phyloP scores from a whole-genome alignment of 176 grass and related monocot species.

The Aegilops bicornis region DNA sequence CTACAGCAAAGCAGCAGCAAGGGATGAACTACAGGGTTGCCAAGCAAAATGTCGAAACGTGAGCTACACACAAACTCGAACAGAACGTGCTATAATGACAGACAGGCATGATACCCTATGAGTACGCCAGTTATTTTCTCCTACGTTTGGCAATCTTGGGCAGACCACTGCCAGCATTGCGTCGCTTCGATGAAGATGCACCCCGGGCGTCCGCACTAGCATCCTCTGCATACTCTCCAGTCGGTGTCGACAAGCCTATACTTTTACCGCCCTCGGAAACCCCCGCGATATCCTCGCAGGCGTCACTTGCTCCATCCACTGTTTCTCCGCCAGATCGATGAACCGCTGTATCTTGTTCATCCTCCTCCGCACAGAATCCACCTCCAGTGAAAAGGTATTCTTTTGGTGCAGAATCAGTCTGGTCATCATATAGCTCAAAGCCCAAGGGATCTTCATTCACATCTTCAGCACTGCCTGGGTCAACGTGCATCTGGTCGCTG shows the following conservation, averaged over 20 bases:
- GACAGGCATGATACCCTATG: not conserved
- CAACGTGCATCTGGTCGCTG: conserved; percentile 3
- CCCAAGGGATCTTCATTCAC: conserved; percentile 13
- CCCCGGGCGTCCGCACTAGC: conserved; percentile 6
- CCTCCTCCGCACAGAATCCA: conserved; percentile 59
- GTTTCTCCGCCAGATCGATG: conserved; percentile 8
- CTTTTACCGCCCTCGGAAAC: conserved; percentile 16
- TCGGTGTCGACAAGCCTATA: not conserved
- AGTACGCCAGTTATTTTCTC: conserved; percentile 20
- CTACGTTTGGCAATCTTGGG: conserved; percentile 47
- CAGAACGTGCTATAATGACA: not conserved
- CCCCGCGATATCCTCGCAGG: not conserved
- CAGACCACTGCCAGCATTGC: conserved; percentile 33
- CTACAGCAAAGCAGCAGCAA: not conserved
- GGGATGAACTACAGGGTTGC: not conserved
- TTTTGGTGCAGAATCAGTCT: conserved; percentile 19
- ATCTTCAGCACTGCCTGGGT: conserved; percentile 10
- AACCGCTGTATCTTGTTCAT: conserved; percentile 33
- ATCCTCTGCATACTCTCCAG: conserved; percentile 12
- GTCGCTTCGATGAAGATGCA: conserved; percentile 1
- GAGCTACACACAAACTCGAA: not conserved
- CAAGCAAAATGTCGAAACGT: not conserved
- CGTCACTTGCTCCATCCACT: conserved; percentile 13
- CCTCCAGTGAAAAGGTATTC: conserved; percentile 64
- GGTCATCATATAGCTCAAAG: conserved; percentile 3